A percentile compares a stretch with the other conserved stretches of the same genome.
phyloP scores from a whole-genome alignment of 2,329 filamentous ascomycete genomes.

The Ascochyta koolunga region DNA sequence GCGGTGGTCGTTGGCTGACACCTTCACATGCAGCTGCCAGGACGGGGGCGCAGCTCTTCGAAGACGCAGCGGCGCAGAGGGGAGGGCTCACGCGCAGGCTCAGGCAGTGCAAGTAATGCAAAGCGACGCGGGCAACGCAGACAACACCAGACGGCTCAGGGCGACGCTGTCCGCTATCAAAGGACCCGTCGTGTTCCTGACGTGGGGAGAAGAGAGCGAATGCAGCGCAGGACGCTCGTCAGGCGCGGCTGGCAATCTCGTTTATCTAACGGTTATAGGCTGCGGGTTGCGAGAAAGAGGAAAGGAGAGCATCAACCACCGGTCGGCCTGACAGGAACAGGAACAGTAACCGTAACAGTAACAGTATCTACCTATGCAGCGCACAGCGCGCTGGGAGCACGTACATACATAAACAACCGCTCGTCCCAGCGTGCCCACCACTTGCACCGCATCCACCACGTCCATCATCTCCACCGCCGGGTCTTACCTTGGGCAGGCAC shows the following conservation, averaged over 20 bases:
- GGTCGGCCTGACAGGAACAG: slow-evolving; percentile 18
- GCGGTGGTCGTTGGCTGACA: slow-evolving; percentile 4
- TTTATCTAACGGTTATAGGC: no score
- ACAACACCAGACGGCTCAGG: background rate
- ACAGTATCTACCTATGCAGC: no score
- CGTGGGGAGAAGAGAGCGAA: slow-evolving; percentile 31
- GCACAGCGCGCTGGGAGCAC: background rate
- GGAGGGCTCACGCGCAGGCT: no score
- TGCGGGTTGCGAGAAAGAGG: background rate
- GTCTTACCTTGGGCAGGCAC: slow-evolving; percentile 9
- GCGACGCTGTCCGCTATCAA: slow-evolving; percentile 12
- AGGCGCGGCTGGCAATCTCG: slow-evolving; percentile 35
- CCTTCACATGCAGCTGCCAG: slow-evolving; percentile 25
- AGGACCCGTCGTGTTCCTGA: slow-evolving; percentile 25
- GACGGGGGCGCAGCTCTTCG: background rate
- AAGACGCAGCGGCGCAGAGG: background rate
- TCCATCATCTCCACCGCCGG: slow-evolving; percentile 14
- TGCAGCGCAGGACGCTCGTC: slow-evolving; percentile 21
- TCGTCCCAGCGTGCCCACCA: background rate
- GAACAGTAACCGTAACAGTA: no score
- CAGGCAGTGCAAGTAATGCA: no score
- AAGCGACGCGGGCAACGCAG: background rate
- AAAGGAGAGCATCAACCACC: slow-evolving; percentile 21
- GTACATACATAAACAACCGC: slow-evolving; percentile 7
- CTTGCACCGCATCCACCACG: background rate